These are phyloP conservation scores for Nannizziopsis arthrosporioides DNA, from an alignment of 2,329 filamentous ascomycete species.

Conservation along the genomic window DNA sequence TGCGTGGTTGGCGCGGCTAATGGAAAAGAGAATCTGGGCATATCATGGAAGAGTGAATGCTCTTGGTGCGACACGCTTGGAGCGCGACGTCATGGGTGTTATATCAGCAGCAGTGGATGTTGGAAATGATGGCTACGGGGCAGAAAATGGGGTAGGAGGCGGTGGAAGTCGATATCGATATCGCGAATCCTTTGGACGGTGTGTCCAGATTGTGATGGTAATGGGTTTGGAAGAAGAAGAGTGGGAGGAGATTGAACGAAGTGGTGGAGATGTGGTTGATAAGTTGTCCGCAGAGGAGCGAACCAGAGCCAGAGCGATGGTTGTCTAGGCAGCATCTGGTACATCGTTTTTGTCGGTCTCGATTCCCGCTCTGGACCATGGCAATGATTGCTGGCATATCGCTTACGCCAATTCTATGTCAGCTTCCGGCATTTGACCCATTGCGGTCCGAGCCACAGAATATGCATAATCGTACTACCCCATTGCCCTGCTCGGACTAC, in stretches of 20 bases:
- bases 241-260: conserved; percentile 63
- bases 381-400: too few relatives aligned
- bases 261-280: conserved; percentile 44
- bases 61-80: conserved; percentile 69
- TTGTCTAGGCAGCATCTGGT: conserved; percentile 25
- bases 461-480: too few relatives aligned
- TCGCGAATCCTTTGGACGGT: conserved; percentile 63
- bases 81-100: conserved; percentile 70
- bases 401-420: too few relatives aligned
- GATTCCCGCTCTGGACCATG: too few relatives aligned
- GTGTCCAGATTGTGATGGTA: conserved; percentile 69
- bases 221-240: conserved; percentile 94
- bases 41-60: conserved; percentile 69
- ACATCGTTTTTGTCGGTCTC: not conserved
- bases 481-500: too few relatives aligned
- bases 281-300: conserved; percentile 64
- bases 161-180: conserved; percentile 55
- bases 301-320: conserved; percentile 57
- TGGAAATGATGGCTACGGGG: conserved; percentile 24
- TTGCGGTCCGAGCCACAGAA: too few relatives aligned
- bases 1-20: conserved; percentile 59
- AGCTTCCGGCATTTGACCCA: too few relatives aligned
- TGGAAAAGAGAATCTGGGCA: conserved; percentile 79
- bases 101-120: conserved; percentile 41
- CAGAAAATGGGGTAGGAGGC: conserved; percentile 20